Conservation (phyloP, 2,329 filamentous ascomycete genomes). For the Hypoxylon sp. region DNA sequence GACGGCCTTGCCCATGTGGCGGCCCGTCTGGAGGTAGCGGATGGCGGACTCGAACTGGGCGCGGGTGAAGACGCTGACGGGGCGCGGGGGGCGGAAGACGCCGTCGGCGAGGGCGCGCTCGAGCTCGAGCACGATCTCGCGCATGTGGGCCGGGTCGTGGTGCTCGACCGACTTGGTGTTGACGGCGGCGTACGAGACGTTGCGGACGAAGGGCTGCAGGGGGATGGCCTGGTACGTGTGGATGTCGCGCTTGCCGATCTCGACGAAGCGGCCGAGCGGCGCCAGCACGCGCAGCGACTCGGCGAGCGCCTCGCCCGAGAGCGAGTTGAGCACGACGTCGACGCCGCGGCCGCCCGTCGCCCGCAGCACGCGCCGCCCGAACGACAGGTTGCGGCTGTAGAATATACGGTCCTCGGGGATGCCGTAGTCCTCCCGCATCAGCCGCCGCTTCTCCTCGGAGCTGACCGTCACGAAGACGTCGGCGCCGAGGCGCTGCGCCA, state of each 20-base stretch:
- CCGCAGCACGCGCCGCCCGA: slow-evolving; percentile 7
- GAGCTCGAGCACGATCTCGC: background rate
- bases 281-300: background rate
- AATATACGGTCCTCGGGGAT: slow-evolving; percentile 28
- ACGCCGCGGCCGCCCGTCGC: slow-evolving; percentile 24
- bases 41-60: slow-evolving; percentile 10
- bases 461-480: slow-evolving; percentile 29
- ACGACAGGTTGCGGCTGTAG: slow-evolving; percentile 23
- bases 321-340: slow-evolving; percentile 35
- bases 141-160: background rate
- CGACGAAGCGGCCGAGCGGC: background rate
- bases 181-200: slow-evolving; percentile 1
- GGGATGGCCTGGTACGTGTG: slow-evolving; percentile 40
- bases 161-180: background rate
- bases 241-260: background rate
- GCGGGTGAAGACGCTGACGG: background rate
- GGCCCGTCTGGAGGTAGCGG: slow-evolving; percentile 10
- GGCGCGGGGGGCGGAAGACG: background rate
- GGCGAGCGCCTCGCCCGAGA: slow-evolving; percentile 13
- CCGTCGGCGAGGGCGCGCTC: background rate
- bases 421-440: slow-evolving; percentile 13
- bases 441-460: slow-evolving; percentile 16
- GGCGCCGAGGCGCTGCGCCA: slow-evolving; percentile 21
- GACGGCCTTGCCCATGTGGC: slow-evolving; percentile 19
- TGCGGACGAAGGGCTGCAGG: slow-evolving; percentile 3